Percentiles rank a stretch among this genome's conserved stretches.
Evolutionary conservation across 2,329 filamentous ascomycete species (phyloP).

Genomic region (Fusarium sp.): DNA sequence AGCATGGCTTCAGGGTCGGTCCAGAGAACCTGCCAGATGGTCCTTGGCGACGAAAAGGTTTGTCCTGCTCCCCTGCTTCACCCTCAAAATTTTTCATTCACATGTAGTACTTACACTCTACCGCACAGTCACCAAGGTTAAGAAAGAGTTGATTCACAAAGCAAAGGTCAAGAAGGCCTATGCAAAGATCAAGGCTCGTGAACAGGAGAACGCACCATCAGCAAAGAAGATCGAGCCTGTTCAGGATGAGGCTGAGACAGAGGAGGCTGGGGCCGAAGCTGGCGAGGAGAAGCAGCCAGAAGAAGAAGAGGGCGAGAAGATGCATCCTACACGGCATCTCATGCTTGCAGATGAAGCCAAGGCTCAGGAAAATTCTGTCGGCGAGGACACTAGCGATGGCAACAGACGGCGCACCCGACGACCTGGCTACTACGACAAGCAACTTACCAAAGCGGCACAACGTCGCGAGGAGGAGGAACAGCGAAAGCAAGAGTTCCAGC

Average conservation of each 20-base stretch:
- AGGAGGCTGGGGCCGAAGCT: conserved; percentile 36
- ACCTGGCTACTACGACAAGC: conserved; percentile 77
- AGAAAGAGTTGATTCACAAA: conserved; percentile 89
- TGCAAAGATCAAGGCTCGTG: conserved; percentile 81
- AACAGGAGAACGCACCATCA: conserved; percentile 52
- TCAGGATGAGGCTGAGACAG: conserved; percentile 31
- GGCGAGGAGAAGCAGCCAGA: conserved; percentile 33
- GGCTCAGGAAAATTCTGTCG: conserved; percentile 51
- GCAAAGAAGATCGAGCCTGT: conserved; percentile 30
- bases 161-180: conserved; percentile 95
- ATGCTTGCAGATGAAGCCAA: conserved; percentile 59
- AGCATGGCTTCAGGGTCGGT: conserved; percentile 86
- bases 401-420: conserved; percentile 55
- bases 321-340: conserved; percentile 58
- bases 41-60: conserved; percentile 84
- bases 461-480: conserved; percentile 60
- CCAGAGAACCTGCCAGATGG: conserved; percentile 94
- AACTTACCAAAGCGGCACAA: conserved; percentile 64
- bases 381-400: conserved; percentile 49
- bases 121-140: conserved; percentile 84
- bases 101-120: conserved; percentile 39
- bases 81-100: conserved; percentile 37
- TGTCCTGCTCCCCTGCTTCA: conserved; percentile 30
- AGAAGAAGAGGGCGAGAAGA: conserved; percentile 45
- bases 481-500: conserved; percentile 59